These are phyloP conservation scores for Nakaseomyces delphensis DNA, from an alignment of 1,139 yeast species.

Conservation along the genomic window DNA sequence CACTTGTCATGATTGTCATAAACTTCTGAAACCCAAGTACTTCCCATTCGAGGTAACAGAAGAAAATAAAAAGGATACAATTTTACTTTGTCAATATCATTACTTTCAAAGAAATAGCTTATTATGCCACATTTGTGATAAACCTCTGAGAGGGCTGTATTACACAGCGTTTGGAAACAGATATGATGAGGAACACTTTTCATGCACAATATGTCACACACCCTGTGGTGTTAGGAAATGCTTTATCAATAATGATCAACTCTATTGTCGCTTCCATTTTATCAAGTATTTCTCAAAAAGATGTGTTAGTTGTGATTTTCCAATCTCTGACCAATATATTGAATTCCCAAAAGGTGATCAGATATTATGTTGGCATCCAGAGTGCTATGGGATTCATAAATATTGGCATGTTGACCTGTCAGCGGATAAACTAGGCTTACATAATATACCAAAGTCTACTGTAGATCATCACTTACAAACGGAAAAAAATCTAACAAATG, in stretches of 20 bases:
- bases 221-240: conserved; percentile 90
- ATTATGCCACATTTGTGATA: conserved; percentile 75
- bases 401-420: conserved; percentile 90
- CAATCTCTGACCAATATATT: conserved; percentile 88
- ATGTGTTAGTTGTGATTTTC: conserved; percentile 89
- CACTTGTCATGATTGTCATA: conserved; percentile 72
- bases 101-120: conserved; percentile 78
- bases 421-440: conserved; percentile 53
- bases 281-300: conserved; percentile 75
- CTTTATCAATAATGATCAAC: conserved; percentile 75
- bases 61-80: conserved; percentile 37
- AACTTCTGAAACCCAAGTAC: conserved; percentile 50
- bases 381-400: conserved; percentile 94
- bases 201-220: conserved; percentile 78
- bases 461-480: conserved; percentile 20
- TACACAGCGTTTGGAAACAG: conserved; percentile 88
- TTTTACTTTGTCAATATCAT: conserved; percentile 87
- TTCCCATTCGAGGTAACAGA: conserved; percentile 38
- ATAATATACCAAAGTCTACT: conserved; percentile 31
- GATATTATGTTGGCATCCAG: conserved; percentile 98
- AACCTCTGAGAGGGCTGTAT: conserved; percentile 84
- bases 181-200: conserved; percentile 92
- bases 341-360: conserved; percentile 90
- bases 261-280: conserved; percentile 89
- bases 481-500: conserved; percentile 30